A percentile compares a stretch with the other conserved stretches of the same genome.
Conservation (phyloP, 208 protist species). For the Porcisia hertigi region DNA sequence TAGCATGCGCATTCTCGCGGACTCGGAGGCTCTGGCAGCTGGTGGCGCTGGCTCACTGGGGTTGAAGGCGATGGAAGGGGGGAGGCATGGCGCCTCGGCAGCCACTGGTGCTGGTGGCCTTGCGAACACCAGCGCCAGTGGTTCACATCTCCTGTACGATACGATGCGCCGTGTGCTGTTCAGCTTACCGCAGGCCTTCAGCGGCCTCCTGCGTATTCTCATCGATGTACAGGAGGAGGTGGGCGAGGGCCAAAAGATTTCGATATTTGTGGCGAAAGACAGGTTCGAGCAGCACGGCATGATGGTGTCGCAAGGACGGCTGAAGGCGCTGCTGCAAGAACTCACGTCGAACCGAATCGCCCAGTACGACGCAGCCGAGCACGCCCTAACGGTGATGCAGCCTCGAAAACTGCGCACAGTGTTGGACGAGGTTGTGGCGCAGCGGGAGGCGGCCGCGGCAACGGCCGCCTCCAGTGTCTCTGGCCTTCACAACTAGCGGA, state of each 20-base stretch:
- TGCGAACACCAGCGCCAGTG: background rate
- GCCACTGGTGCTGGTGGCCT: background rate
- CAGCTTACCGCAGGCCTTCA: conserved; percentile 71
- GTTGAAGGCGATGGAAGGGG: background rate
- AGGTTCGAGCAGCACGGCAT: conserved; percentile 59
- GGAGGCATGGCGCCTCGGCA: conserved; percentile 2
- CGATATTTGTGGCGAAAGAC: conserved; percentile 55
- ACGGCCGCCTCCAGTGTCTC: background rate
- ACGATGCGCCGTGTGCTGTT: conserved; percentile 79
- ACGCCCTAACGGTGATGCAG: conserved; percentile 77
- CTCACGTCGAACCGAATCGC: conserved; percentile 86
- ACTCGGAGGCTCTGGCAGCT: conserved; percentile 44
- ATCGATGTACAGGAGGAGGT: conserved; percentile 63
- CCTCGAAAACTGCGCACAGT: conserved; percentile 53
- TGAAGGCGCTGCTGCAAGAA: conserved; percentile 72
- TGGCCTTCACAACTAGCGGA: too few species aligned
- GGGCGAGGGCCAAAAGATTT: conserved; percentile 65
- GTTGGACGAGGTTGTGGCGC: conserved; percentile 65
- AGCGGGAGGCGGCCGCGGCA: conserved; percentile 24
- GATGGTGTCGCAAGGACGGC: conserved; percentile 69
- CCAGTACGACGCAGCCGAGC: conserved; percentile 69
- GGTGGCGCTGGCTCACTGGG: conserved; percentile 9
- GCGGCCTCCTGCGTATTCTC: conserved; percentile 58
- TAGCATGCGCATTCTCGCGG: conserved; percentile 55
- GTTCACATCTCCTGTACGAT: conserved; percentile 63